phyloP scores from a whole-genome alignment of 768 basidiomycete species.

The Russula dissimulans region DNA sequence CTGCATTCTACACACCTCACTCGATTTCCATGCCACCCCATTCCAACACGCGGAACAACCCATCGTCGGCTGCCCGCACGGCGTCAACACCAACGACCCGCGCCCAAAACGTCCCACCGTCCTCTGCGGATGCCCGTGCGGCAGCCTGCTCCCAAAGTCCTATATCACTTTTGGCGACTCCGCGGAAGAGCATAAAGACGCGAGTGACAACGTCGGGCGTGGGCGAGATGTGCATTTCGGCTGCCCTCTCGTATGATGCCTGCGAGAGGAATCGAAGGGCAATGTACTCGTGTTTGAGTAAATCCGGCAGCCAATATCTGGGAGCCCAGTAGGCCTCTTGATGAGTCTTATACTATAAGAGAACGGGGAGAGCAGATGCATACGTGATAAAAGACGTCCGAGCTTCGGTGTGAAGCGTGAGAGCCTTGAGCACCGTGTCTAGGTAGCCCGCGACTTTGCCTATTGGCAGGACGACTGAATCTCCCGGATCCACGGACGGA shows the following conservation, averaged over 20 bases:
- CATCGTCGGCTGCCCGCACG: slow-evolving; percentile 22
- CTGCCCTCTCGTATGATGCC: slow-evolving; percentile 33
- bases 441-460: slow-evolving; percentile 29
- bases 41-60: slow-evolving; percentile 35
- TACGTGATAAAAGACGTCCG: slow-evolving; percentile 40
- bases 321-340: not conserved
- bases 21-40: slow-evolving; percentile 30
- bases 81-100: slow-evolving; percentile 30
- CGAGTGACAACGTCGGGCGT: slow-evolving; percentile 36
- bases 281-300: slow-evolving; percentile 33
- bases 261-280: slow-evolving; percentile 41
- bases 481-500: not conserved
- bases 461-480: slow-evolving; percentile 23
- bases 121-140: slow-evolving; percentile 20
- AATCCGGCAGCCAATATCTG: slow-evolving; percentile 36
- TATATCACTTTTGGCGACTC: slow-evolving; percentile 24
- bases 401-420: slow-evolving; percentile 36
- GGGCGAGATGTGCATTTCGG: slow-evolving; percentile 31
- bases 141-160: slow-evolving; percentile 23
- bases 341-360: slow-evolving; percentile 11
- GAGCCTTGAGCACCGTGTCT: slow-evolving; percentile 25
- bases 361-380: slow-evolving; percentile 9
- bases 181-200: slow-evolving; percentile 41
- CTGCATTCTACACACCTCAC: too few relatives aligned
- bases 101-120: slow-evolving; percentile 25